phyloP scores from a whole-genome alignment of 2,329 filamentous ascomycete species.

The Fusarium zealandicum region DNA sequence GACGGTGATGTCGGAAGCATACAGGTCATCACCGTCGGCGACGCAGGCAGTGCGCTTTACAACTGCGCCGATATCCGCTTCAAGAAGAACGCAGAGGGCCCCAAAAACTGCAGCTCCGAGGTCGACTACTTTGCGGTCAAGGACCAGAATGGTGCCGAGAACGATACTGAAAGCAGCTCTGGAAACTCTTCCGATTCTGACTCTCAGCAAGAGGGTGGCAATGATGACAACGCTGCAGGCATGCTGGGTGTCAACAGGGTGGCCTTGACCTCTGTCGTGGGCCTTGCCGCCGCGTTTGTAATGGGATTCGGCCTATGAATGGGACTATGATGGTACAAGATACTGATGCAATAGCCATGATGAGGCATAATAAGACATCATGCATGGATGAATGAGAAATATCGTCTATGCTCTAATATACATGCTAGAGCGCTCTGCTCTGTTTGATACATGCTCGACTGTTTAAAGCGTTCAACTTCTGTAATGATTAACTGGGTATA shows the following conservation, averaged over 20 bases:
- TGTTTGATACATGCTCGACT: slow-evolving; percentile 1
- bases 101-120: slow-evolving; percentile 47
- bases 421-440: slow-evolving; percentile 4
- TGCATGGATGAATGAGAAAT: slow-evolving; percentile 11
- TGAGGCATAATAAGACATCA: slow-evolving; percentile 13
- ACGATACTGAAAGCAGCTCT: slow-evolving; percentile 11
- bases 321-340: background rate
- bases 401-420: slow-evolving; percentile 27
- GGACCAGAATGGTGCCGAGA: slow-evolving; percentile 38
- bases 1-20: slow-evolving; percentile 71
- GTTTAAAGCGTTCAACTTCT: slow-evolving; percentile 8
- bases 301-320: slow-evolving; percentile 48
- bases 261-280: slow-evolving; percentile 48
- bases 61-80: slow-evolving; percentile 80
- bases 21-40: slow-evolving; percentile 72
- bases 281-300: slow-evolving; percentile 49
- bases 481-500: slow-evolving; percentile 29
- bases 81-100: slow-evolving; percentile 56
- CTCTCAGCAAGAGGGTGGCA: slow-evolving; percentile 10
- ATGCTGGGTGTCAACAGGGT: slow-evolving; percentile 34
- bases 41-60: slow-evolving; percentile 68
- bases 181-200: slow-evolving; percentile 30
- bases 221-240: slow-evolving; percentile 37
- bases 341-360: slow-evolving; percentile 8
- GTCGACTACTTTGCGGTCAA: slow-evolving; percentile 55